Conservation (phyloP, 2,329 filamentous ascomycete genomes). For the Fusarium ambrosium region DNA sequence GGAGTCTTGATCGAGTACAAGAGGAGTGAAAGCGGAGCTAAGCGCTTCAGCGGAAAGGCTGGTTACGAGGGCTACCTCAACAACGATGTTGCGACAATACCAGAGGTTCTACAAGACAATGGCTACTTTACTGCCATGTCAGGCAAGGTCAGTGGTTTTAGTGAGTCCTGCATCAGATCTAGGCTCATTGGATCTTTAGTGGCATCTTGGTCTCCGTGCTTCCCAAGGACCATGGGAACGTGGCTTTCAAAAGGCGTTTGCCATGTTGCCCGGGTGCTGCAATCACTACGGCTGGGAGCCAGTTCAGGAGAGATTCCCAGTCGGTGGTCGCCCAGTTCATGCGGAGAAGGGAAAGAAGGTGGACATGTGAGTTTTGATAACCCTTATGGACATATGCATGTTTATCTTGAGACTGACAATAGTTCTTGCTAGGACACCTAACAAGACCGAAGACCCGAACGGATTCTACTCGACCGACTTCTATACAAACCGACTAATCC, state of each 20-base stretch:
- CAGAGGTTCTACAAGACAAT: conserved; percentile 66
- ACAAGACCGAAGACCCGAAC: conserved; percentile 53
- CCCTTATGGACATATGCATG: too few species aligned
- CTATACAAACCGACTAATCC: conserved; percentile 58
- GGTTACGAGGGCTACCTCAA: conserved; percentile 67
- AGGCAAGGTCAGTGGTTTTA: conserved; percentile 68
- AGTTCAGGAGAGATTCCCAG: conserved; percentile 8
- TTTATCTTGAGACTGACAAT: not conserved
- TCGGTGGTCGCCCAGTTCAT: conserved; percentile 9
- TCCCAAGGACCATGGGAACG: conserved; percentile 16
- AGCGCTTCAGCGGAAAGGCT: conserved; percentile 8
- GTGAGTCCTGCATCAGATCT: not conserved
- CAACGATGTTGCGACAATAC: conserved; percentile 65
- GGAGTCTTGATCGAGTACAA: conserved; percentile 61
- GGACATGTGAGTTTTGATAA: conserved; percentile 11
- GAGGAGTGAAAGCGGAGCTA: not conserved
- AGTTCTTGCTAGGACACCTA: not conserved
- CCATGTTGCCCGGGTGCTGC: conserved; percentile 70
- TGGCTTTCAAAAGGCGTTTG: conserved; percentile 71
- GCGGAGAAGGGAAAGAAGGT: conserved; percentile 12
- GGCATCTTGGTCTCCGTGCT: conserved; percentile 13
- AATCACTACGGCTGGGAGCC: conserved; percentile 57
- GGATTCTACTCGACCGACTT: conserved; percentile 61
- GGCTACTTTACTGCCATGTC: conserved; percentile 71
- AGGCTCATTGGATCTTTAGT: conserved; percentile 43